These are phyloP conservation scores for Senna tora DNA, from an alignment of 306 rosid genomes.

Conservation along the genomic window DNA sequence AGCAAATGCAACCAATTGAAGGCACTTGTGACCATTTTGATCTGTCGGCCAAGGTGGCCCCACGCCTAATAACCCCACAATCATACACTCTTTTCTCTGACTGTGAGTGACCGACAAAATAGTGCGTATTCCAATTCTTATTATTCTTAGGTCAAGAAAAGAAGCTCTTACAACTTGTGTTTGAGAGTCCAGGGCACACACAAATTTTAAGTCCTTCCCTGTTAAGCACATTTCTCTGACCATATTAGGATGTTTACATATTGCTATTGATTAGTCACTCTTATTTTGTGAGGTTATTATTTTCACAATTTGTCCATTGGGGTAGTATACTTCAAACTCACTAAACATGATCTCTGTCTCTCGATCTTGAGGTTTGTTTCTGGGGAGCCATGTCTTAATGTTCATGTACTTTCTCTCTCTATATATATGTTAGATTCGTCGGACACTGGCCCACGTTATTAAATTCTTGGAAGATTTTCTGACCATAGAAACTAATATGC, in stretches of 20 bases:
- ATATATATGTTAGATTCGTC: constrained; percentile 19
- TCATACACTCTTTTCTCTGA: neutral
- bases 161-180: constrained; percentile 30
- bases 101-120: constrained; percentile 62
- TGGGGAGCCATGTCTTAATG: constrained; percentile 41
- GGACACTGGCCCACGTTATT: constrained; percentile 36
- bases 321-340: constrained; percentile 21
- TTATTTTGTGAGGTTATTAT: constrained; percentile 14
- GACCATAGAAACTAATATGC: constrained; percentile 15
- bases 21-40: constrained; percentile 33
- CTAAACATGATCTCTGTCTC: constrained; percentile 1
- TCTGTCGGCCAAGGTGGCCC: constrained; percentile 64
- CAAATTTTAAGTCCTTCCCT: neutral
- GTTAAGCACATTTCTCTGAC: neutral
- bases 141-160: constrained; percentile 31
- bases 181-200: constrained; percentile 16
- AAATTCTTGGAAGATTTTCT: constrained; percentile 25
- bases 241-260: too few species aligned
- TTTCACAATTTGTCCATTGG: constrained; percentile 4
- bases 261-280: constrained; percentile 7
- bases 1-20: constrained; percentile 26
- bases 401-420: constrained; percentile 37
- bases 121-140: constrained; percentile 40
- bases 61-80: constrained; percentile 29
- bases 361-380: constrained; percentile 35